These are phyloP conservation scores for Lichina pygmaea DNA, from an alignment of 495 filamentous ascomycete species.

Conservation along the genomic window DNA sequence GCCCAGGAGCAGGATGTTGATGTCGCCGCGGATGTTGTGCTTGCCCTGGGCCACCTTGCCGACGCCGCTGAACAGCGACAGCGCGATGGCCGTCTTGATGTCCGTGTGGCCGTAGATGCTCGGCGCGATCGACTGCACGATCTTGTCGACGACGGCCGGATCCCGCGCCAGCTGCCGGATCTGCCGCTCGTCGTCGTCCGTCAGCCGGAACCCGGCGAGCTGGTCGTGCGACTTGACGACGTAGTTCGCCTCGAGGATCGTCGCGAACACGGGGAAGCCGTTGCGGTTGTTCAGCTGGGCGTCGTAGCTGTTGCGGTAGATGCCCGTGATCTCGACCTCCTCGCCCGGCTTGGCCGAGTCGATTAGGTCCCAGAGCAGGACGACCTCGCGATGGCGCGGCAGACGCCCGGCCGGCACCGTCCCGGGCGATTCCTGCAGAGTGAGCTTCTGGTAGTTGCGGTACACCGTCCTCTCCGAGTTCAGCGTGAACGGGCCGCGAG, in stretches of 20 bases:
- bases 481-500: constrained; percentile 78
- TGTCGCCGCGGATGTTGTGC: constrained; percentile 82
- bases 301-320: constrained; percentile 97
- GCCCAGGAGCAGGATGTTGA: constrained; percentile 91
- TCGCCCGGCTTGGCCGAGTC: constrained; percentile 93
- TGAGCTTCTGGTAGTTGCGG: constrained; percentile 95
- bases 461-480: constrained; percentile 99
- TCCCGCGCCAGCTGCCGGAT: constrained; percentile 74
- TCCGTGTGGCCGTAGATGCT: constrained; percentile 94
- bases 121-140: constrained; percentile 81
- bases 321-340: constrained; percentile 88
- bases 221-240: constrained; percentile 94
- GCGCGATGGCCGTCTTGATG: constrained; percentile 89
- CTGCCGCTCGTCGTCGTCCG: constrained; percentile 79
- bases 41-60: constrained; percentile 71
- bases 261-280: constrained; percentile 96
- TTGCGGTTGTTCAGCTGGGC: constrained; percentile 96
- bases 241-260: constrained; percentile 91
- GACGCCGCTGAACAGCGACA: constrained; percentile 88
- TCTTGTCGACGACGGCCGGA: constrained; percentile 80
- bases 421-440: constrained; percentile 88
- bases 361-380: constrained; percentile 91
- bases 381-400: constrained; percentile 80
- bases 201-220: constrained; percentile 87
- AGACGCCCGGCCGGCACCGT: constrained; percentile 92